Conservation (phyloP, 129 eudicot genomes). For the Artemisia annua region DNA sequence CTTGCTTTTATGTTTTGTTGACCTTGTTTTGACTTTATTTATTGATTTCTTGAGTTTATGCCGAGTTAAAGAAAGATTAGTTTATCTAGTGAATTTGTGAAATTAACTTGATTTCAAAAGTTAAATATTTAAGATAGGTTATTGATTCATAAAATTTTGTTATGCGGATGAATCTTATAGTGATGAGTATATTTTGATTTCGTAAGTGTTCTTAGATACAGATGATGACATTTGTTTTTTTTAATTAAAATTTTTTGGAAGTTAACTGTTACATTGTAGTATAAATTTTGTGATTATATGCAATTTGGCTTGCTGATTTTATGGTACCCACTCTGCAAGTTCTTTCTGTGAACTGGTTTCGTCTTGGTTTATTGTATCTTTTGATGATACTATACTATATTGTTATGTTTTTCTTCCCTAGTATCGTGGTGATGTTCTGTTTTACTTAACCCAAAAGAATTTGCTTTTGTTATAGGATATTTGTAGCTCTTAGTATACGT, state of each 20-base stretch:
- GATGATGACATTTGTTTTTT: neutral
- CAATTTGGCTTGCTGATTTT: too few relatives aligned
- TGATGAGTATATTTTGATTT: constrained; percentile 8
- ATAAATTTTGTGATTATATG: too few relatives aligned
- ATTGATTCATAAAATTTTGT: too few relatives aligned
- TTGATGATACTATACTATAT: too few relatives aligned
- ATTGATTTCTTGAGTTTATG: neutral
- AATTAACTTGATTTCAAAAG: too few relatives aligned
- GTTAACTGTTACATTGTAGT: neutral
- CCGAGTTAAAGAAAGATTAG: neutral
- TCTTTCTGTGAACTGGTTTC: too few relatives aligned
- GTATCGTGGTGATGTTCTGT: neutral
- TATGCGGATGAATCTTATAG: neutral
- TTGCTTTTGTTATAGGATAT: neutral
- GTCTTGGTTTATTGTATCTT: too few relatives aligned
- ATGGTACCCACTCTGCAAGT: too few relatives aligned
- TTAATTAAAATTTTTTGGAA: neutral
- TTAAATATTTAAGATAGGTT: too few relatives aligned
- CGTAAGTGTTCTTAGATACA: neutral
- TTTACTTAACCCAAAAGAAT: neutral
- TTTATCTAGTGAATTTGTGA: neutral
- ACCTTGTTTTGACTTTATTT: constrained; percentile 10
- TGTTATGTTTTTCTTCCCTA: too few relatives aligned
- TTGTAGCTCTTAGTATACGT: neutral
- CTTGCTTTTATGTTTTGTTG: neutral